These are phyloP conservation scores for Trichoderma atrobrunneum DNA, from an alignment of 2,329 filamentous ascomycete genomes.

Conservation along the genomic window DNA sequence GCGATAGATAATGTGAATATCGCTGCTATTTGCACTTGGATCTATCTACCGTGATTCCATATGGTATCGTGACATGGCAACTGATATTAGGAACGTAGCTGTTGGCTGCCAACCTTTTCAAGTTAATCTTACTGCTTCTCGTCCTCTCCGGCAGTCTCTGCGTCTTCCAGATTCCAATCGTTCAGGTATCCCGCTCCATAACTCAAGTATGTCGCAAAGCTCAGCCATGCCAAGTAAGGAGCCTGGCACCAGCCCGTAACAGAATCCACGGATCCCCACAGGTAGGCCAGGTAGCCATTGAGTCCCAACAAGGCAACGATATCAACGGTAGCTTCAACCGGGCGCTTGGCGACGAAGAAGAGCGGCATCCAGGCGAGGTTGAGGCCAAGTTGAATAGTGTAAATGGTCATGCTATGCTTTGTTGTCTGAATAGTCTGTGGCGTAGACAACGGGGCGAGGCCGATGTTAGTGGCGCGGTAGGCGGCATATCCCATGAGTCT, in stretches of 20 bases:
- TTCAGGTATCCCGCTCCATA: conserved; percentile 67
- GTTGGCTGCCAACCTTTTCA: not conserved
- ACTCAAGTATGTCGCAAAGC: conserved; percentile 83
- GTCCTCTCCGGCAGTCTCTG: conserved; percentile 25
- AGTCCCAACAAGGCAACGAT: conserved; percentile 69
- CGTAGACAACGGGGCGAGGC: conserved; percentile 56
- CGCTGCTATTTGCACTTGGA: not conserved
- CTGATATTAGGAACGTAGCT: too few species aligned
- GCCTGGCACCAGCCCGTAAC: conserved; percentile 70
- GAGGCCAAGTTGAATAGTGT: conserved; percentile 79
- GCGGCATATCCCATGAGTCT: conserved; percentile 83
- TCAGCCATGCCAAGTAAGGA: conserved; percentile 83
- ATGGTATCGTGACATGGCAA: not conserved
- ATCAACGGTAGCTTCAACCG: conserved; percentile 71
- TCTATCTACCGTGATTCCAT: not conserved
- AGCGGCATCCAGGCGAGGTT: conserved; percentile 91
- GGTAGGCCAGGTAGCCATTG: conserved; percentile 69
- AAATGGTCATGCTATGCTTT: conserved; percentile 71
- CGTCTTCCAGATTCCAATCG: conserved; percentile 56
- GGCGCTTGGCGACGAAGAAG: conserved; percentile 77
- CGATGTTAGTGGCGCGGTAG: conserved; percentile 68
- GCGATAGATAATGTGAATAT: conserved; percentile 2
- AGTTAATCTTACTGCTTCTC: conserved; percentile 18
- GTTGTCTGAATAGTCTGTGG: conserved; percentile 56
- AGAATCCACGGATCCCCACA: conserved; percentile 73